These are phyloP conservation scores for Prosopis cineraria DNA, from an alignment of 306 rosid genomes.

Conservation along the genomic window DNA sequence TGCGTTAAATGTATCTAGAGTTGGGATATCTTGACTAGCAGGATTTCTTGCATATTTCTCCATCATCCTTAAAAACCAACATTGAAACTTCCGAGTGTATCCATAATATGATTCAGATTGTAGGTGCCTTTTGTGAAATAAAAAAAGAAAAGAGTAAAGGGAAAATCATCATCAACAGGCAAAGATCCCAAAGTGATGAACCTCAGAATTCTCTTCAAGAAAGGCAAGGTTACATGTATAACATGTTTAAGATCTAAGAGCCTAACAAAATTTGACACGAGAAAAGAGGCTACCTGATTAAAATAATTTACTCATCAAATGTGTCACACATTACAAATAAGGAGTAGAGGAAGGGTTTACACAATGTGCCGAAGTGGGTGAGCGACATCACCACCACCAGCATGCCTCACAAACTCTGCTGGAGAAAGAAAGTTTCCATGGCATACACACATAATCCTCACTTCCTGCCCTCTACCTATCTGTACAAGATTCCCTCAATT, in stretches of 20 bases:
- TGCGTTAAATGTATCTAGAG: neutral
- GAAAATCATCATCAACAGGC: neutral
- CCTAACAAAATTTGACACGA: conserved; percentile 26
- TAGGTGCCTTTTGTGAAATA: neutral
- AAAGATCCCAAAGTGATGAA: neutral
- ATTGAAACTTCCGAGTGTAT: neutral
- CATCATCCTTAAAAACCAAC: no score
- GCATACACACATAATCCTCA: conserved; percentile 97
- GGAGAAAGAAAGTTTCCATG: conserved; percentile 90
- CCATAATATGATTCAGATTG: neutral
- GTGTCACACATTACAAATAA: conserved; percentile 48
- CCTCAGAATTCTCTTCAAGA: conserved; percentile 20
- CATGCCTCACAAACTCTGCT: conserved; percentile 94
- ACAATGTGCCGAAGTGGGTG: conserved; percentile 87
- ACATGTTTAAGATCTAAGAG: conserved; percentile 28
- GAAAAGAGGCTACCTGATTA: conserved; percentile 11
- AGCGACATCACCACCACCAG: conserved; percentile 85
- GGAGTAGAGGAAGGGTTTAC: conserved; percentile 68
- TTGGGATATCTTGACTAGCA: neutral
- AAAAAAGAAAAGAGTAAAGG: neutral
- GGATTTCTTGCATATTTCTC: no score
- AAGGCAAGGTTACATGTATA: conserved; percentile 17
- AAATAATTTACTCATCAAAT: conserved; percentile 29
- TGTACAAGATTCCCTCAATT: conserved; percentile 87
- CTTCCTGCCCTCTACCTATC: conserved; percentile 90